Evolutionary conservation across 2,329 filamentous ascomycete genomes (phyloP).

Genomic region (Ophiostoma quercus): DNA sequence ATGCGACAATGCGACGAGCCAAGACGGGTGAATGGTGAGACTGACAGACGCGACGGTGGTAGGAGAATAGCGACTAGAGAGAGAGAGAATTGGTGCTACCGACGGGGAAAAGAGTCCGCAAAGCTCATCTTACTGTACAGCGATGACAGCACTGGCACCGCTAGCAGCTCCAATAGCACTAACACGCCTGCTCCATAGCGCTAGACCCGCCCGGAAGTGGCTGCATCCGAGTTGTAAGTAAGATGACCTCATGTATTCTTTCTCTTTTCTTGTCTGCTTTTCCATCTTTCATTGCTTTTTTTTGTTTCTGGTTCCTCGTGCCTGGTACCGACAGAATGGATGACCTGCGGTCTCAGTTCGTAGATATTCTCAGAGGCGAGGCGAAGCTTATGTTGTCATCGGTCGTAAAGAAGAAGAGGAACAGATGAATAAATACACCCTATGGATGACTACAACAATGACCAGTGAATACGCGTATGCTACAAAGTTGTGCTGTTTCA

Average conservation of each 20-base stretch:
- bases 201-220: conserved; percentile 15
- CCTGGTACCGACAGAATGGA: neutral
- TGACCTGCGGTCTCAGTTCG: neutral
- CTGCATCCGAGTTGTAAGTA: conserved; percentile 13
- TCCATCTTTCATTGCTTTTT: neutral
- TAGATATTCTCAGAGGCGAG: neutral
- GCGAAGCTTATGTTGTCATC: neutral
- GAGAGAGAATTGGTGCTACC: neutral
- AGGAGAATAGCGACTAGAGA: neutral
- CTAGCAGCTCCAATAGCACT: neutral
- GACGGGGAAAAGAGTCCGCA: neutral
- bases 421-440: neutral
- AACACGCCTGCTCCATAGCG: neutral
- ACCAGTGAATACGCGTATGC: neutral
- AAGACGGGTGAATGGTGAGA: conserved; percentile 4
- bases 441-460: too few species aligned
- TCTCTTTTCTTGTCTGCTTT: neutral
- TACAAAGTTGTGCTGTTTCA: neutral
- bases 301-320: neutral
- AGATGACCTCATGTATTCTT: neutral
- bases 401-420: neutral
- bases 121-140: neutral
- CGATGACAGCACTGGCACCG: neutral
- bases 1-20: neutral
- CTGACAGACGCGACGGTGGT: neutral